Base-by-base conservation (phyloP, 257 asterid species). In the Verbascum thapsus region DNA sequence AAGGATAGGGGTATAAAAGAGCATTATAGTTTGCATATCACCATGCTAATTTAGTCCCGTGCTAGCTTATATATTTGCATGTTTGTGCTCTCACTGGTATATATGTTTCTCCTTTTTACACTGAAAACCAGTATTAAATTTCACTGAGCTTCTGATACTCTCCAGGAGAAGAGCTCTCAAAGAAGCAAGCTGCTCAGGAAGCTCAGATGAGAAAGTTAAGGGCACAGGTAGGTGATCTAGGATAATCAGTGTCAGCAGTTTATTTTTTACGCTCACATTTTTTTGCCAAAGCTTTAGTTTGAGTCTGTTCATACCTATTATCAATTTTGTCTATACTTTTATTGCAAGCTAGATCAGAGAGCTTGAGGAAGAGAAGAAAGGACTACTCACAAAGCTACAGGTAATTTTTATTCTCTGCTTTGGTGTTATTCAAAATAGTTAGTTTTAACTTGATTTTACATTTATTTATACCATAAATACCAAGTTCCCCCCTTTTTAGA, bases 161-260 rank as follows among this genome's bases (percentile, higher is more conserved):
- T 71, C 67, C 80, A 94, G 99, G 99, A 67, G 98, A 94, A 77
- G 92, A 88, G 67, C 96, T 94, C 76, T 94, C 99, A 10, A 94
- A 94, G 82, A 94, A 94, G 78, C 99, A 94, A 72, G 99, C 99
- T 73, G 88, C 95, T 68, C 99, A 90, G 76, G 99, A 94, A 81
- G 70, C 92, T 67, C 86, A 76, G 52, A 90, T 94, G 23, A 88
- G 98, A 81, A 90, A 94, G 73, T 76, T 94, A 75, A 90, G 99
- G 81, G 95, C 98, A 71, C 99, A 88, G 96, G 98, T 94, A 75
- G 15, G 66, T 53, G 56, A 63, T 66, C 65, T 68, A 26, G 69
- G 71, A 66, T 5, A 26, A 26, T 77, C 43, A 15, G 40, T 70
- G 66, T 69, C 58, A 26, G 32, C 32, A 26, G 3, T 26, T 42